phyloP scores from a whole-genome alignment of 805 yeast genomes.

The Wickerhamomyces mucosus region DNA sequence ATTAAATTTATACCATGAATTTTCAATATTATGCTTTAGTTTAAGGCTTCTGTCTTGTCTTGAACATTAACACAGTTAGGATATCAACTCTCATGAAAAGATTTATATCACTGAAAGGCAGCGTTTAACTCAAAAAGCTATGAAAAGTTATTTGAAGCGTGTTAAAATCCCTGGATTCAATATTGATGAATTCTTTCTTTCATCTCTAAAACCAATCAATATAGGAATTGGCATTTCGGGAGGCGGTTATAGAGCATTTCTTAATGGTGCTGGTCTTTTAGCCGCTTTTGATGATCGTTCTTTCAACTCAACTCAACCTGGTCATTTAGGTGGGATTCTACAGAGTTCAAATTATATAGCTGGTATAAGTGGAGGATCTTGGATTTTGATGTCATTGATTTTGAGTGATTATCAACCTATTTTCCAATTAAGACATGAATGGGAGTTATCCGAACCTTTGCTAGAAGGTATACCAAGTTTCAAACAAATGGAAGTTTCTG shows the following conservation, averaged over 20 bases:
- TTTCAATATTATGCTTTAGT: no score
- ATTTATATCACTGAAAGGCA: constrained; percentile 24
- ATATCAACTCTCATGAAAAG: constrained; percentile 9
- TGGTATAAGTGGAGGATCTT: constrained; percentile 80
- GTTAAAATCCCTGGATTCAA: constrained; percentile 27
- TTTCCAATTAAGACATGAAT: constrained; percentile 25
- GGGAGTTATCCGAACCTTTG: constrained; percentile 39
- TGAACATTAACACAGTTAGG: no score
- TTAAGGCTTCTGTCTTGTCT: no score
- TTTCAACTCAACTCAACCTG: constrained; percentile 37
- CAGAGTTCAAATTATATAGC: constrained; percentile 63
- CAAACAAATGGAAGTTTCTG: constrained; percentile 27
- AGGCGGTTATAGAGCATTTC: constrained; percentile 88
- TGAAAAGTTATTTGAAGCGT: constrained; percentile 22
- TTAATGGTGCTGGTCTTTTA: constrained; percentile 75
- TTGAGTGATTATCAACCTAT: constrained; percentile 31
- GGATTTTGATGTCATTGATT: constrained; percentile 42
- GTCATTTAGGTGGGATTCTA: constrained; percentile 61
- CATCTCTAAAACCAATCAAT: constrained; percentile 22
- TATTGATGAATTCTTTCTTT: constrained; percentile 15
- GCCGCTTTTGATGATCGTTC: constrained; percentile 75
- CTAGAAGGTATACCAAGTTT: constrained; percentile 50
- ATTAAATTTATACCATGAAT: constrained; percentile 3
- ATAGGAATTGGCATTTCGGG: constrained; percentile 66
- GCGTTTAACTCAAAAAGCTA: constrained; percentile 20